Evolutionary conservation across 176 grass and related monocot species (phyloP), one percentile per base, ranked within the genome.

Genomic region (Phoenix roebelenii): DNA sequence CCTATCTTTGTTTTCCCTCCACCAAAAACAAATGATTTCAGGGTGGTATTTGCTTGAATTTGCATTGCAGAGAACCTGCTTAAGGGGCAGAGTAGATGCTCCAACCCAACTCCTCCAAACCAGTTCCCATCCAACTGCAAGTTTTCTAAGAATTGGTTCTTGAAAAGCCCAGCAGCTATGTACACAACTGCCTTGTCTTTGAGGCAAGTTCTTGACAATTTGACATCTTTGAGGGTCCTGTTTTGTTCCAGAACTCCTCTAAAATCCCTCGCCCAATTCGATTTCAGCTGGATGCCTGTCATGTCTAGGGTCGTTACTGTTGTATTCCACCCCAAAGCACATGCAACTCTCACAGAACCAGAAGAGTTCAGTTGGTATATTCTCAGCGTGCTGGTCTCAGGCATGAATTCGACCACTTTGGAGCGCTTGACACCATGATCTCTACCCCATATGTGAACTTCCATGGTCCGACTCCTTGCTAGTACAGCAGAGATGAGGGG

Each of bases 151-250:
- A 68, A 79, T 14, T 18, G 81, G 65, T 96, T 96, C 75, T 83
- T 88, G 78, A 96, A 90, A 53, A 96, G 83, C 28, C 92, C 92
- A 35, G 92, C 92, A 79, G 83, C 92, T 77, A 96, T 82, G 67
- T 90, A 90, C 24, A 96, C 92, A 23, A 80, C 72, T 0, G 83
- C 80, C 82, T 83, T 90, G 75, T 96, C 74, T 57, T 75, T 23
- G 22, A 96, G 80, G 57, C 71, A 69, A 75, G 83, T 87, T 69
- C 71, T 88, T 61, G 78, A 75, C 18, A 96, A 72, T 15, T 82
- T 88, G 50, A 96, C 55, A 26, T 49, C 73, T 65, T 82, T 96
- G 4, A 96, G 81, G 54, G 50, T 85, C 58, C 23, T 84, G 52
- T 90, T 96, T 51, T 69, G 74, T 63, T 88, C 83, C 61, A 96